Evolutionary conservation across 306 rosid genomes (phyloP).

Genomic region (Malus asiatica): DNA sequence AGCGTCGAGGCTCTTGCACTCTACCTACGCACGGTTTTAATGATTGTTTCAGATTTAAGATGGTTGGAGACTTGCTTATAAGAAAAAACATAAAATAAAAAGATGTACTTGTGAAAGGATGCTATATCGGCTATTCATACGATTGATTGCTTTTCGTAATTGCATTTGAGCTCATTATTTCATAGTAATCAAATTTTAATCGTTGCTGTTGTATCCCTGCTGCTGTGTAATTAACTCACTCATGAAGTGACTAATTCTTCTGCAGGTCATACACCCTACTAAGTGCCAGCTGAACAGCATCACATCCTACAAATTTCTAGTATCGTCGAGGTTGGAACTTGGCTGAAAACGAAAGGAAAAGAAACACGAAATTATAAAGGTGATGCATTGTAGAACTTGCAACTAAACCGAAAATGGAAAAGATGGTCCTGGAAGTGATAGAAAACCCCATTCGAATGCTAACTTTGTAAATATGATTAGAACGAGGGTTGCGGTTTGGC

Average conservation of each 20-base stretch:
- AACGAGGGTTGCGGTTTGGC: background rate
- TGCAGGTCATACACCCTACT: background rate
- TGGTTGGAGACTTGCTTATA: background rate
- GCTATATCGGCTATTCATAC: background rate
- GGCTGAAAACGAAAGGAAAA: background rate
- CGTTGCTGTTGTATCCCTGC: background rate
- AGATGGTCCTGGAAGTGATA: background rate
- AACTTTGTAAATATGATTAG: background rate
- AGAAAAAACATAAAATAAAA: background rate
- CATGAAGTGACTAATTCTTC: background rate
- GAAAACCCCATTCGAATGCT: background rate
- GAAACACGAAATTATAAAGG: background rate
- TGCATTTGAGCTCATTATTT: background rate
- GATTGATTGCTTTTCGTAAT: background rate
- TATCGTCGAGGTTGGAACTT: background rate
- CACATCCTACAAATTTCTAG: background rate
- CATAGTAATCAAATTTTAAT: background rate
- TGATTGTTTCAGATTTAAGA: background rate
- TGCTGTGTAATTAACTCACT: background rate
- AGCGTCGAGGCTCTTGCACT: background rate
- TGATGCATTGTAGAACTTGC: background rate
- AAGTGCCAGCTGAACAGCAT: background rate
- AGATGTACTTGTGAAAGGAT: background rate
- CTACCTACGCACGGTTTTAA: background rate
- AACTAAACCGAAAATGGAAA: background rate